These are phyloP conservation scores for Capsicum baccatum DNA, from an alignment of 257 asterid genomes.

Conservation along the genomic window DNA sequence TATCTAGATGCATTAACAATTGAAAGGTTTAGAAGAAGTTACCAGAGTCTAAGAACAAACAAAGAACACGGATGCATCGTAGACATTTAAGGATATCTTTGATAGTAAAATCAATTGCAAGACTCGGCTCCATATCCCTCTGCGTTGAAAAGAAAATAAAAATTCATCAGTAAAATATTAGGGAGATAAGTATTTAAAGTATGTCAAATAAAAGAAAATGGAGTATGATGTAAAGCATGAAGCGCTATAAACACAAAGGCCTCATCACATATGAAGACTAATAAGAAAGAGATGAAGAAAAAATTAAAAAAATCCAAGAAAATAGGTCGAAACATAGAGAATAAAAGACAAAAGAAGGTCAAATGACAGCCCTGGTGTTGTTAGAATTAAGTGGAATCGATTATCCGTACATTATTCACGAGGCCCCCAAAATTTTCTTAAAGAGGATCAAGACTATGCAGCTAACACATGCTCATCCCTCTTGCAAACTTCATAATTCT, in stretches of 20 bases:
- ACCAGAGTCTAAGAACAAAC: slow-evolving; percentile 23
- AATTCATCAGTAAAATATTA: slow-evolving; percentile 13
- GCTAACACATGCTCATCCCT: neutral
- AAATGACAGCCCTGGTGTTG: neutral
- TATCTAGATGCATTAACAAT: neutral
- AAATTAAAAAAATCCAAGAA: neutral
- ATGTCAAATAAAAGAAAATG: neutral
- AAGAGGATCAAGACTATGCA: slow-evolving; percentile 5
- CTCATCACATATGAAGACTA: slow-evolving; percentile 16
- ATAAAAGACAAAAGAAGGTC: neutral
- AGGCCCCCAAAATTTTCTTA: neutral
- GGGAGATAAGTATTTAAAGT: neutral
- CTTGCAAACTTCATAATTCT: neutral
- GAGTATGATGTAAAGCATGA: slow-evolving; percentile 14
- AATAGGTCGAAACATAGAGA: neutral
- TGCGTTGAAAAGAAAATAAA: slow-evolving; percentile 48
- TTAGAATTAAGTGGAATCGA: neutral
- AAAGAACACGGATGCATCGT: neutral
- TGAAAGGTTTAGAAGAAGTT: neutral
- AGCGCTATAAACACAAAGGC: neutral
- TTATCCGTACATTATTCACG: neutral
- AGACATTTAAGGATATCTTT: slow-evolving; percentile 68
- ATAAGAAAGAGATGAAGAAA: neutral
- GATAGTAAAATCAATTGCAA: slow-evolving; percentile 83
- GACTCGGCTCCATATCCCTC: slow-evolving; percentile 86